Base-by-base conservation (phyloP, 148 eudicot genomes). In the Heliosperma pusillum region DNA sequence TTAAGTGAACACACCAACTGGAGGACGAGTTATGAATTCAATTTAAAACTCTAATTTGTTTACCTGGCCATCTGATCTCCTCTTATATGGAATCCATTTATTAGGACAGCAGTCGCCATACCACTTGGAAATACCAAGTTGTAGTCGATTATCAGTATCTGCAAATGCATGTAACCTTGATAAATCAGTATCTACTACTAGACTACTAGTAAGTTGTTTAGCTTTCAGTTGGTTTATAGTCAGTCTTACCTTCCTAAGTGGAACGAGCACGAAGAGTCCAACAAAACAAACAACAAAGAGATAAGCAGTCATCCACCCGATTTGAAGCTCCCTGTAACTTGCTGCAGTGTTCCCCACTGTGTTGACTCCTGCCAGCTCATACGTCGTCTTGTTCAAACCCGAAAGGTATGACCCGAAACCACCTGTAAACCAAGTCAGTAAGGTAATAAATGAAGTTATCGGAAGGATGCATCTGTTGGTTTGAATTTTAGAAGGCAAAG, bases 101-200 rank as follows among this genome's bases (percentile, higher is more conserved):
- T 92, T 16, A 92, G 95, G 78, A 90, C 91, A 29, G 93, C 93
- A 73, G 95, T 90, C 2, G 97, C 97, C 95, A 87, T 88, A 30
- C 97, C 97, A 79, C 82, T 92, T 78, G 97, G 93, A 80, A 79
- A 92, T 10, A 84, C 72, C 81, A 92, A 72, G 24, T 92, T 86
- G 81, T 90, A 90, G 74, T 90, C 97, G 2, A 92, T 77, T 44
- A 92, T 92, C 80, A 92, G 71, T 64, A 89, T 80, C 94, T 92
- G 85, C 74, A 80, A 30, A 33, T 33, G 40, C 40, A 78, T 66
- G 42, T 58, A 10, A 66, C 26, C 22, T 42, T 50, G 6, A 63
- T 19, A 4, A 21, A 25, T 45, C 42, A 36, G n/a, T n/a, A 36
- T 36, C 42, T 36, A 36, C 42, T 6, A 36, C 42, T 29, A 29